Conservation (phyloP, 768 basidiomycete genomes). For the Hericium rajendrae region DNA sequence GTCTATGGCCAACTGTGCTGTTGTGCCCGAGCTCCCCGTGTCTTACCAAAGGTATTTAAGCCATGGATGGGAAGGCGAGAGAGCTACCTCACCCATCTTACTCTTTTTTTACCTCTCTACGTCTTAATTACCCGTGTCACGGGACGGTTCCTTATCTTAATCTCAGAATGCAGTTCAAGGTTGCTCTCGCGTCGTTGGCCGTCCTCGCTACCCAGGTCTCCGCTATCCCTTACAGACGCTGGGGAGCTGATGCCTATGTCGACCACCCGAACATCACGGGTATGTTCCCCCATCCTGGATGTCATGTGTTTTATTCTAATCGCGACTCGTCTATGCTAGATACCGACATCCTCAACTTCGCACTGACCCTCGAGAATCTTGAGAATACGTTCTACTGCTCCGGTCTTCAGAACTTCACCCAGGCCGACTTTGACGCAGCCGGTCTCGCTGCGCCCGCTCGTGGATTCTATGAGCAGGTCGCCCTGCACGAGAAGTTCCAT, state of each 20-base stretch:
- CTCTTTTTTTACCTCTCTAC: not conserved
- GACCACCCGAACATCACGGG: no score
- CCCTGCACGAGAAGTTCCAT: slow-evolving; percentile 45
- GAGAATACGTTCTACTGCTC: slow-evolving; percentile 35
- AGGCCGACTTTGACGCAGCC: slow-evolving; percentile 33
- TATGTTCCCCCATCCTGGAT: no score
- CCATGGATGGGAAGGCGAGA: not conserved
- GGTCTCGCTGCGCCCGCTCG: slow-evolving; percentile 43
- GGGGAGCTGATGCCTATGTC: not conserved
- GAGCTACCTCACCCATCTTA: not conserved
- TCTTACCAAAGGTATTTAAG: not conserved
- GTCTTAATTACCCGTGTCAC: not conserved
- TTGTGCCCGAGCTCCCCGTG: not conserved
- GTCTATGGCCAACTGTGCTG: no score
- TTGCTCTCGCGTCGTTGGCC: not conserved
- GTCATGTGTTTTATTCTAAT: no score
- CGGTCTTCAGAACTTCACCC: slow-evolving; percentile 35
- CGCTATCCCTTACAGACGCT: not conserved
- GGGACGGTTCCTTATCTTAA: not conserved
- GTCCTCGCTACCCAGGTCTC: not conserved
- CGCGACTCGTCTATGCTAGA: slow-evolving; percentile 5
- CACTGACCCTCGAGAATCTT: slow-evolving; percentile 40
- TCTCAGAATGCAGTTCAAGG: not conserved
- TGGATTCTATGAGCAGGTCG: slow-evolving; percentile 41
- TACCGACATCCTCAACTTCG: slow-evolving; percentile 31